Evolutionary conservation across 768 basidiomycete species (phyloP).

Genomic region (Boletellus sp.): DNA sequence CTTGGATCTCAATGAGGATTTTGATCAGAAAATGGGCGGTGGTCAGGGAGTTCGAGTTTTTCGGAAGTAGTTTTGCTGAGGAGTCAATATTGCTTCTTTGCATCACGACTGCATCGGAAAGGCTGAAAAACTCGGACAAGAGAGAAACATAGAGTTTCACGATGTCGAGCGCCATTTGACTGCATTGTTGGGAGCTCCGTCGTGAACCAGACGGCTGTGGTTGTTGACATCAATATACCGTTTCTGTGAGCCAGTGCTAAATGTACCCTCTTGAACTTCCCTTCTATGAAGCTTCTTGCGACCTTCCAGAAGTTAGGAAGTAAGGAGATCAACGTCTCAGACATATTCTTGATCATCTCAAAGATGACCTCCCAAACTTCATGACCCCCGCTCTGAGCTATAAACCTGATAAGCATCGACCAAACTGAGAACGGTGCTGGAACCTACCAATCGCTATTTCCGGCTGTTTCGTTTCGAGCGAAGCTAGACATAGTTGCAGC

Average conservation of each 20-base stretch:
- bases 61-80: constrained; percentile 58
- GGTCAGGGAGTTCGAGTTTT: constrained; percentile 75
- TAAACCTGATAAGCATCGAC: background rate
- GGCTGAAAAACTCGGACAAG: constrained; percentile 79
- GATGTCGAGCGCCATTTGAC: constrained; percentile 84
- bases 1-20: constrained; percentile 81
- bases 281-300: constrained; percentile 85
- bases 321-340: constrained; percentile 77
- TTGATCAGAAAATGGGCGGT: constrained; percentile 77
- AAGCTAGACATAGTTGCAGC: constrained; percentile 55
- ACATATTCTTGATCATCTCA: constrained; percentile 80
- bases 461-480: constrained; percentile 59
- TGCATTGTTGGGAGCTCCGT: constrained; percentile 79
- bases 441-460: constrained; percentile 58
- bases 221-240: background rate
- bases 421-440: background rate
- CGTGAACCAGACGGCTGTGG: constrained; percentile 46
- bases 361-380: constrained; percentile 80
- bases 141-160: constrained; percentile 81
- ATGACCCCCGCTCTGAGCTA: constrained; percentile 68
- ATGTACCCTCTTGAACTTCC: constrained; percentile 83
- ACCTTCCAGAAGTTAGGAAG: constrained; percentile 95
- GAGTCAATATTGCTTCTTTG: constrained; percentile 39
- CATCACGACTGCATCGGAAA: constrained; percentile 76
- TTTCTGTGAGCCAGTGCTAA: background rate